Conservation (phyloP, 495 filamentous ascomycete species). For the Xylaria longipes region DNA sequence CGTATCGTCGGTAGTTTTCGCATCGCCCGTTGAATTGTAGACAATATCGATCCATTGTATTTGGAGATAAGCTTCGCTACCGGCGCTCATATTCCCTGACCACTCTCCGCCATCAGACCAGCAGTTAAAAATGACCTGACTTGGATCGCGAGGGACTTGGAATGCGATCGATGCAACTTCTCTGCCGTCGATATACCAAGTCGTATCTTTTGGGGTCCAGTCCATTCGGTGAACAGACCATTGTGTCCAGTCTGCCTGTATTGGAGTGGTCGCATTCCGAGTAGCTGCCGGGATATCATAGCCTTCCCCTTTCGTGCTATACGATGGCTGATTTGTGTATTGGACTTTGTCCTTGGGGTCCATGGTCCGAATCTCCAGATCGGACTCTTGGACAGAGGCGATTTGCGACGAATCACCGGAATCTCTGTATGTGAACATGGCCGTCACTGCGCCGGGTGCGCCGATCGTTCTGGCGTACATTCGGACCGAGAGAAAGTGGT, state of each 20-base stretch:
- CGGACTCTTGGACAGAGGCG: constrained; percentile 68
- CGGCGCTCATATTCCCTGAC: constrained; percentile 72
- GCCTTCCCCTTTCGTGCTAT: constrained; percentile 52
- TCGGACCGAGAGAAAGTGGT: constrained; percentile 67
- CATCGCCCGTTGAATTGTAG: constrained; percentile 61
- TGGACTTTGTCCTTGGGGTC: constrained; percentile 63
- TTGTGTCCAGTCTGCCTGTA: constrained; percentile 60
- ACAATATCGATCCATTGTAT: constrained; percentile 78
- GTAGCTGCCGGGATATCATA: constrained; percentile 54
- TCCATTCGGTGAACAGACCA: constrained; percentile 79
- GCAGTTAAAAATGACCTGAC: constrained; percentile 70
- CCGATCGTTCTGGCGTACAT: constrained; percentile 63
- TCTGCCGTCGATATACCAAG: constrained; percentile 70
- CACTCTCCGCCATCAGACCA: constrained; percentile 79
- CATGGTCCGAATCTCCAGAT: constrained; percentile 75
- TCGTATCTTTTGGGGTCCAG: constrained; percentile 66
- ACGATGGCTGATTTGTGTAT: constrained; percentile 77
- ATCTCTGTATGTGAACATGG: constrained; percentile 70
- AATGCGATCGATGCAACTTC: constrained; percentile 65
- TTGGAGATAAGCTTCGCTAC: constrained; percentile 66
- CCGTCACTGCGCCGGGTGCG: constrained; percentile 66
- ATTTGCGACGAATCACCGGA: constrained; percentile 37
- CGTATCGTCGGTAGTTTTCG: constrained; percentile 1
- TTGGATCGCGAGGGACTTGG: constrained; percentile 64
- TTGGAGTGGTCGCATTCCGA: constrained; percentile 53